Percentiles rank a stretch among this genome's conserved stretches.
These are phyloP conservation scores for Pseudevernia furfuracea DNA, from an alignment of 495 filamentous ascomycete species.

Conservation along the genomic window DNA sequence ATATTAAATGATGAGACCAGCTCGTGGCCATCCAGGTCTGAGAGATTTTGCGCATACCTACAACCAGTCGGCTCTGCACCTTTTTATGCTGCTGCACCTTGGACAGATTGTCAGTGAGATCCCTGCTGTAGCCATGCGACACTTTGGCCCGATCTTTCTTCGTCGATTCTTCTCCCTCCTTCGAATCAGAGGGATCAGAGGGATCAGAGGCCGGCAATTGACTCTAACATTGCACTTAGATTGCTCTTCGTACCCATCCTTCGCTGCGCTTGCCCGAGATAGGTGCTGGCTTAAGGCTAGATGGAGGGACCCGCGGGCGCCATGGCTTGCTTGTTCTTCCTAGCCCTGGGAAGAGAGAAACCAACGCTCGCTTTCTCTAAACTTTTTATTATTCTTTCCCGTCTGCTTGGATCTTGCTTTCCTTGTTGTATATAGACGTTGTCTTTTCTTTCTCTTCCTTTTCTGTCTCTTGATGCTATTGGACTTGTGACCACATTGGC, in stretches of 20 bases:
- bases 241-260: background rate
- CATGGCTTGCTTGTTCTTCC: background rate
- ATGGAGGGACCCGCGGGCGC: constrained; percentile 2
- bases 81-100: too few species aligned
- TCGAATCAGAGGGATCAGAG: background rate
- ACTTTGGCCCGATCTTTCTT: constrained; percentile 7
- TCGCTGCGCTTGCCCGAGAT: constrained; percentile 1
- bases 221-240: too few species aligned
- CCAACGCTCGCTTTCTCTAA: background rate
- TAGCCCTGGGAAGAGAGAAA: background rate
- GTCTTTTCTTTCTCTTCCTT: background rate
- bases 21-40: background rate
- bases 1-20: background rate
- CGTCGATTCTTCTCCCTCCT: background rate
- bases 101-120: background rate
- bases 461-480: background rate
- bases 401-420: background rate
- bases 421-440: constrained; percentile 6
- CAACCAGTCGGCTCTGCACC: background rate
- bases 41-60: constrained; percentile 1
- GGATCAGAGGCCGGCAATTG: background rate
- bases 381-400: background rate
- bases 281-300: background rate
- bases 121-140: constrained; percentile 13
- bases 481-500: background rate